Evolutionary conservation across 768 basidiomycete genomes (phyloP), one percentile per base, ranked within the genome.

Genomic region (Leccinum disarticulatum): DNA sequence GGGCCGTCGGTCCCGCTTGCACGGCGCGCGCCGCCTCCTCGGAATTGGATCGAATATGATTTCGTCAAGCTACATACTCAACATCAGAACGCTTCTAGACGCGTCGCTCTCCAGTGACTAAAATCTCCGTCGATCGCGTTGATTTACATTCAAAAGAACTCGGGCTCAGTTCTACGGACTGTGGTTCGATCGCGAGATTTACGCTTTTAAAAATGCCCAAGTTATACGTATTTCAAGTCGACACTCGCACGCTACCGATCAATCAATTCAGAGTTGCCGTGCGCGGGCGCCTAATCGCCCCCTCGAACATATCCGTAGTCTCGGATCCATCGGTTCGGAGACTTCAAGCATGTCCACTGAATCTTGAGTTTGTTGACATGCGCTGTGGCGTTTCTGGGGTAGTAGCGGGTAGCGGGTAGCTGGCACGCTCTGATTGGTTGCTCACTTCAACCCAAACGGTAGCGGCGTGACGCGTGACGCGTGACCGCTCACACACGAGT

Each of bases 351-450:
- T 27, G 13, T 48, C 6, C 47, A 35, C 33, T 14, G 33, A 35
- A 35, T 35, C 33, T 25, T 9, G 22, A 14, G 9, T 25, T 27
- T 17, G 36, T 17, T 15, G 36, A n/a, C 38, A 41, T 17, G 17
- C 41, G 41, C 41, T 41, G 50, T 57, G 57, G 27, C 43, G 55
- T 36, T 27, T 58, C 31, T 22, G 6, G n/a, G n/a, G 48, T 49
- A 17, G 31, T 15, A 6, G 14, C 35, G 36, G 15, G 49, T 15
- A 25, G 48, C 46, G 22, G 28, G 17, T 6, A 19, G 48, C 3
- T 27, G 25, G 48, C 27, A 9, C 17, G 11, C 27, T 30, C 49
- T 50, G 27, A 50, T 50, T 50, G 49, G 28, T 15, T 25, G 25
- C 25, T 25, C 25, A 25, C 25, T 25, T 25, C 25, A 25, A 25